These are phyloP conservation scores for Epichloe elymi DNA, from an alignment of 2,329 filamentous ascomycete genomes.

Conservation along the genomic window DNA sequence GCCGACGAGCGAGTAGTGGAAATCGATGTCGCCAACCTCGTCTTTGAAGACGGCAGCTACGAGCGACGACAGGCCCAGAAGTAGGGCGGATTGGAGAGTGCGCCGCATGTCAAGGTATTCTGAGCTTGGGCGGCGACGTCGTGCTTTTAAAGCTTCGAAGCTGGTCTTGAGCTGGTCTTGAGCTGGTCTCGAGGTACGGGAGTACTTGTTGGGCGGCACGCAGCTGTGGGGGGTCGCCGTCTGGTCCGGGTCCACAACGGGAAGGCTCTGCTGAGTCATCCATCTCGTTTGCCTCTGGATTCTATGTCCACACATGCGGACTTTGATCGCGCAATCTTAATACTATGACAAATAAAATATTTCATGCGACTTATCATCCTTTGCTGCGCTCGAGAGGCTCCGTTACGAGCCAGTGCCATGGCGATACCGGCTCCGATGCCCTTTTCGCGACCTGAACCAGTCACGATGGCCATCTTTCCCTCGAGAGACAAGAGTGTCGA, in stretches of 20 bases:
- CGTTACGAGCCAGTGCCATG: background rate
- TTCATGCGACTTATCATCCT: no score
- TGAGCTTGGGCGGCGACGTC: slow-evolving; percentile 1
- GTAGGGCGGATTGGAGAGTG: slow-evolving; percentile 21
- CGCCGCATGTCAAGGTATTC: slow-evolving; percentile 20
- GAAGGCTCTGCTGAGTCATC: no score
- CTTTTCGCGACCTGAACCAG: background rate
- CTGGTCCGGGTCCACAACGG: no score
- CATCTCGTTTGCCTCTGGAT: no score
- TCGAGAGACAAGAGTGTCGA: background rate
- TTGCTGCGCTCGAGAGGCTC: background rate
- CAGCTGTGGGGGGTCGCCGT: no score
- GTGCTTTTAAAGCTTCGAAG: slow-evolving; percentile 5
- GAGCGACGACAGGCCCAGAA: slow-evolving; percentile 27
- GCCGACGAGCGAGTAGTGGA: slow-evolving; percentile 81
- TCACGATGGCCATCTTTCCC: background rate
- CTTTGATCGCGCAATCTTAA: no score
- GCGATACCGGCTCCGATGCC: background rate
- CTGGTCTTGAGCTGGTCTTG: background rate
- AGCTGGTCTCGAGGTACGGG: no score
- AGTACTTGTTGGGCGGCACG: no score
- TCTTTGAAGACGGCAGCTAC: slow-evolving; percentile 67
- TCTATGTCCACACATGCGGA: no score
- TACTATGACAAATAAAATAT: no score
- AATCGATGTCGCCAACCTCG: slow-evolving; percentile 85